Percentiles rank a stretch among this genome's conserved stretches.
Conservation (phyloP, 1,284 basidiomycete genomes). For the Cutaneotrichosporon sp. region DNA sequence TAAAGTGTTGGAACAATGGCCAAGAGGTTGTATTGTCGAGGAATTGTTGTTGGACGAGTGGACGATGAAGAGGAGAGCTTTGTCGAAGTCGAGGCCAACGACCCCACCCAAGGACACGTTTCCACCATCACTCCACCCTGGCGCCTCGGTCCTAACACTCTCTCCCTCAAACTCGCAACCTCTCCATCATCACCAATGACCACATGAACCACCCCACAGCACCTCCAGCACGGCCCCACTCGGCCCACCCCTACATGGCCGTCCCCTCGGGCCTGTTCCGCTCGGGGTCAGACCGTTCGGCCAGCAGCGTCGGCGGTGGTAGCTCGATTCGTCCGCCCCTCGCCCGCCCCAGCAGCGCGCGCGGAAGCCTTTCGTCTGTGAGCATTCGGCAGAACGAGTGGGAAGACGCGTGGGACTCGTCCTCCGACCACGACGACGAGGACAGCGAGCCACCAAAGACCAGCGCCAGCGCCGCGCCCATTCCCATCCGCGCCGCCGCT, state of each 20-base stretch:
- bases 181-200: slow-evolving; percentile 5
- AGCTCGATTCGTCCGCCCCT: not conserved
- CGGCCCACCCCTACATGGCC: slow-evolving; percentile 36
- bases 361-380: slow-evolving; percentile 19
- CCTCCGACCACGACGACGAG: slow-evolving; percentile 66
- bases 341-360: slow-evolving; percentile 47
- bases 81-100: not conserved
- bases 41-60: too few relatives aligned
- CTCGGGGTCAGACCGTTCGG: slow-evolving; percentile 1
- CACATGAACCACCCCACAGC: slow-evolving; percentile 12
- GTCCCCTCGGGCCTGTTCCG: slow-evolving; percentile 22
- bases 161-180: not conserved
- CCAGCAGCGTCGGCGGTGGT: not conserved
- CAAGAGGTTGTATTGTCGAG: too few relatives aligned
- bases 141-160: not conserved
- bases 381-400: slow-evolving; percentile 50
- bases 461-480: slow-evolving; percentile 7
- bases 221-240: slow-evolving; percentile 44
- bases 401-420: slow-evolving; percentile 85
- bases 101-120: not conserved
- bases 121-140: not conserved
- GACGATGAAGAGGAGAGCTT: not conserved
- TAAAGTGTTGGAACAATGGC: too few relatives aligned
- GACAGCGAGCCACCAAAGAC: not conserved
- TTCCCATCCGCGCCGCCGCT: slow-evolving; percentile 9